Conservation (phyloP, 352 stramenopile genomes). For the Phytophthora hibernalis region DNA sequence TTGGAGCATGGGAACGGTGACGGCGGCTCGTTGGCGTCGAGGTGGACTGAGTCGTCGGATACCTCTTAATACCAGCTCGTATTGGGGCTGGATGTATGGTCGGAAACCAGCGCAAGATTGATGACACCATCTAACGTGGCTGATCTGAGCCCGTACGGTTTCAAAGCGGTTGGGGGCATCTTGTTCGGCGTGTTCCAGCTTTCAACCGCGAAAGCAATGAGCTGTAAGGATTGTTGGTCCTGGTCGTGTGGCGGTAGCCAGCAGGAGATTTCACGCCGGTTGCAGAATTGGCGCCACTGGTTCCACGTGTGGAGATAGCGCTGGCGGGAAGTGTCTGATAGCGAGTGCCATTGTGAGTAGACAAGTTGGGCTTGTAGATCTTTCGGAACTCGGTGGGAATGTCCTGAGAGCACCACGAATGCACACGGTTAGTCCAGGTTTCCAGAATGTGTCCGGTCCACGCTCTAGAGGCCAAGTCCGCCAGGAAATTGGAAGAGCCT, state of each 20-base stretch:
- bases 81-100: conserved; percentile 1
- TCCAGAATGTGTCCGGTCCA: background rate
- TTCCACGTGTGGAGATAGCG: background rate
- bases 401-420: conserved; percentile 5
- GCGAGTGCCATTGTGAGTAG: background rate
- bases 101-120: background rate
- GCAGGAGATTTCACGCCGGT: background rate
- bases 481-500: background rate
- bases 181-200: background rate
- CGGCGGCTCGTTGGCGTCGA: background rate
- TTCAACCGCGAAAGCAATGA: background rate
- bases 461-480: conserved; percentile 8
- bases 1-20: conserved; percentile 12
- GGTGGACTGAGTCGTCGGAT: conserved; percentile 13
- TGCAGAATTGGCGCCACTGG: background rate
- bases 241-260: background rate
- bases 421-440: conserved; percentile 15
- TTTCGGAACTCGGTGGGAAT: conserved; percentile 3
- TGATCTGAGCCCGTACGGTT: conserved; percentile 20
- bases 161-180: background rate
- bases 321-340: background rate
- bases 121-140: conserved; percentile 20
- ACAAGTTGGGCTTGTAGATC: conserved; percentile 3
- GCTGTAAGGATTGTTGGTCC: conserved; percentile 1
- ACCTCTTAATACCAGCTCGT: conserved; percentile 15